Conservation (phyloP, 768 basidiomycete genomes). For the Rhizopogon vesiculosus region DNA sequence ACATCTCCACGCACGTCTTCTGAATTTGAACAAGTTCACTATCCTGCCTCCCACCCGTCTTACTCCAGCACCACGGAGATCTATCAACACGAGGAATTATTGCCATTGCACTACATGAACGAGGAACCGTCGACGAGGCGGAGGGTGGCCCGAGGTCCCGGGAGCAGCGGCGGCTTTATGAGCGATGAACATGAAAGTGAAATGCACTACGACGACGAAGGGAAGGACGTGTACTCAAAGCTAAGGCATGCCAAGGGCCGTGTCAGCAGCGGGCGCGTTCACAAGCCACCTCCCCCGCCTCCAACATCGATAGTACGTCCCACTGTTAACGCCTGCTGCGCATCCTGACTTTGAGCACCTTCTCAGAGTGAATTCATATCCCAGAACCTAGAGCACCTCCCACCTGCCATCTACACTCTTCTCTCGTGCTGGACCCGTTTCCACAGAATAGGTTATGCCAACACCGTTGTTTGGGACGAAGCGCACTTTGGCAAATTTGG, state of each 20-base stretch:
- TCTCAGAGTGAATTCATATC: conserved; percentile 66
- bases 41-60: conserved; percentile 37
- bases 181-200: conserved; percentile 22
- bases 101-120: conserved; percentile 50
- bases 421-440: conserved; percentile 94
- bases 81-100: conserved; percentile 31
- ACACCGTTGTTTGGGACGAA: conserved; percentile 96
- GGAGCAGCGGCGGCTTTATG: conserved; percentile 26
- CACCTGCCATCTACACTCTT: conserved; percentile 84
- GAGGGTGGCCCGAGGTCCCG: conserved; percentile 34
- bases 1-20: conserved; percentile 47
- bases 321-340: neutral
- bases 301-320: conserved; percentile 56
- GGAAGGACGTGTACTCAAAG: conserved; percentile 64
- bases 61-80: conserved; percentile 21
- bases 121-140: conserved; percentile 46
- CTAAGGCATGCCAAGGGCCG: conserved; percentile 32
- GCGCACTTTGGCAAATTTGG: conserved; percentile 99
- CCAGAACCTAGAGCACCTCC: conserved; percentile 76
- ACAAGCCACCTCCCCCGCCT: conserved; percentile 59
- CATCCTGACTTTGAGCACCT: conserved; percentile 3
- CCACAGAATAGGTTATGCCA: conserved; percentile 84
- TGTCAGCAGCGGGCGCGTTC: conserved; percentile 55
- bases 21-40: conserved; percentile 68
- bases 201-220: conserved; percentile 49